Evolutionary conservation across 257 asterid genomes (phyloP), one percentile per base, ranked within the genome.

Genomic region (Nicotiana benthamiana): DNA sequence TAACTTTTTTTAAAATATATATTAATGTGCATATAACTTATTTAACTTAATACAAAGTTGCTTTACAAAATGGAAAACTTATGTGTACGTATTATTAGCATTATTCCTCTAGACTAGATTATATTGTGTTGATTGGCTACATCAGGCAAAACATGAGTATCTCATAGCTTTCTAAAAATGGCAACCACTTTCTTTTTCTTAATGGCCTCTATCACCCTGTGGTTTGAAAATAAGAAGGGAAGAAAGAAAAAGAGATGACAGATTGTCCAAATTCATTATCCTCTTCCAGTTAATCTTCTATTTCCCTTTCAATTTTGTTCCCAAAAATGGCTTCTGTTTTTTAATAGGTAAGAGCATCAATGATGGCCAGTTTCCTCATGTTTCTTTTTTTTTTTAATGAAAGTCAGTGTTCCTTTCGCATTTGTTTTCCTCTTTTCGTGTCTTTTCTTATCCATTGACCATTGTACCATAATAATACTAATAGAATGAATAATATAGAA

Each of bases 121-220:
- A 26, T 26, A 62, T 80, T 51, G 20, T 66, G 56, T 11, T 80
- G 80, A 82, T 77, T 61, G 82, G 77, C 85, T 78, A 82, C 72
- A 86, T 82, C 7, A 62, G 86, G 89, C 59, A 84, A 77, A 83
- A 56, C 63, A 81, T 54, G 72, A 62, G 30, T 6, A 52, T 64
- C 81, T 62, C 56, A 18, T 34, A 48, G 61, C 22, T 70, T 54
- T 22, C 86, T 82, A 80, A 53, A 77, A 77, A 70, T 77, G 62
- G 87, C 22, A 84, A 80, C 65, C 54, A 62, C 65, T 66, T 59
- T 66, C 65, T 78, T 79, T 26, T 74, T 64, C 80, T 79, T 79
- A 81, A 15, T 27, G 34, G 32, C 27, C 22, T 62, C 63, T 30
- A 40, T n/a, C 32, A 11, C 43, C 18, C 32, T 68, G 5, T 40